These are phyloP conservation scores for Linnemannia hyalina DNA, from an alignment of 192 early-diverging fungal genomes.

Conservation along the genomic window DNA sequence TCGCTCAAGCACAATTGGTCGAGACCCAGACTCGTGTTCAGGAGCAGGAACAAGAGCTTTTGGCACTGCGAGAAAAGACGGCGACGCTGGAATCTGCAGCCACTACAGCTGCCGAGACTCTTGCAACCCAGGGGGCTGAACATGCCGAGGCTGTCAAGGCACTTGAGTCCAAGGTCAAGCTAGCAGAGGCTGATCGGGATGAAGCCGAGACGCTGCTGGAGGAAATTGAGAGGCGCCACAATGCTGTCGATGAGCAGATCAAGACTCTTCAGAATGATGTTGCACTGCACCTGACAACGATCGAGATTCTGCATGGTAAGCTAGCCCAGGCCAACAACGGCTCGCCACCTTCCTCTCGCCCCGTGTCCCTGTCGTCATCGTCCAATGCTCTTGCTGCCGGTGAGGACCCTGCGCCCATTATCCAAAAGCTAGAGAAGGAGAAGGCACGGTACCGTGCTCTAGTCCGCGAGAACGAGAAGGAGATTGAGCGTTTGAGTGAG, in stretches of 20 bases:
- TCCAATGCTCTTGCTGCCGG: constrained; percentile 1
- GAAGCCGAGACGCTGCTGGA: constrained; percentile 46
- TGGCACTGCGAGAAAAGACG: constrained; percentile 18
- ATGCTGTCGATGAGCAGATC: constrained; percentile 35
- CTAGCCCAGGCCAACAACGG: constrained; percentile 17
- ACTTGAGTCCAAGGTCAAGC: constrained; percentile 30
- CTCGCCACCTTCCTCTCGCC: constrained; percentile 19
- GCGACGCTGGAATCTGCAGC: neutral
- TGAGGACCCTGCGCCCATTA: constrained; percentile 20
- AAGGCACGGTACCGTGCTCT: constrained; percentile 39
- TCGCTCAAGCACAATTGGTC: constrained; percentile 18
- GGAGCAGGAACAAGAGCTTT: constrained; percentile 24
- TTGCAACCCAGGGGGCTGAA: constrained; percentile 9
- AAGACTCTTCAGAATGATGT: constrained; percentile 24
- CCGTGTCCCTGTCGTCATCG: constrained; percentile 24
- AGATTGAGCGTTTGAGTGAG: constrained; percentile 49
- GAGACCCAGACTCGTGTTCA: constrained; percentile 24
- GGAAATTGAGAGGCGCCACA: constrained; percentile 32
- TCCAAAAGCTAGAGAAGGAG: constrained; percentile 44
- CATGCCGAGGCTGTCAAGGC: constrained; percentile 23
- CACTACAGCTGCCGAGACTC: constrained; percentile 8
- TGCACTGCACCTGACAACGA: constrained; percentile 23
- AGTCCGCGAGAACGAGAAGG: constrained; percentile 50
- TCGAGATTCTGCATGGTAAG: constrained; percentile 24
- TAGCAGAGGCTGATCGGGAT: constrained; percentile 44